Percentiles rank a stretch among this genome's conserved stretches.
Conservation (phyloP, 805 yeast species). For the Pichia ethanolica region DNA sequence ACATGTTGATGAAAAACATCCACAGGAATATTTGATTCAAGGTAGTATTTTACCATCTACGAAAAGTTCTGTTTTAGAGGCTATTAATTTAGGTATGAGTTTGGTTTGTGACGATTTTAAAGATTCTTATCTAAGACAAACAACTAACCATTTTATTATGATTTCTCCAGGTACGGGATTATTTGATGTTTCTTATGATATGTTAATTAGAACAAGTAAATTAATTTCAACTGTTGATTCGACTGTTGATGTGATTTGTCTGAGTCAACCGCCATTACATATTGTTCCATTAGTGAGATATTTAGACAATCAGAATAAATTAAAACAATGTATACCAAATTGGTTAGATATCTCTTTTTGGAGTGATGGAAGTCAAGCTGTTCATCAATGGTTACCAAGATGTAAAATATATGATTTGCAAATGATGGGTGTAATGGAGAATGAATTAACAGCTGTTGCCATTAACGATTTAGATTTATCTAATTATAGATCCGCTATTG, state of each 20-base stretch:
- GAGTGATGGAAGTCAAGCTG: constrained; percentile 45
- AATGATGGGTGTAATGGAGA: constrained; percentile 98
- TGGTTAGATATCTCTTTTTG: constrained; percentile 96
- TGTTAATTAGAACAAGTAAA: constrained; percentile 66
- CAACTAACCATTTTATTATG: constrained; percentile 82
- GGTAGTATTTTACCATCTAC: constrained; percentile 77
- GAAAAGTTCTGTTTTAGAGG: constrained; percentile 84
- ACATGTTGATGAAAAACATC: constrained; percentile 27
- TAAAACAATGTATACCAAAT: constrained; percentile 77
- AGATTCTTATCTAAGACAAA: constrained; percentile 81
- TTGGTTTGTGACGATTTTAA: constrained; percentile 68
- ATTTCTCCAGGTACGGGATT: constrained; percentile 91
- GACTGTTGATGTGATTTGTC: constrained; percentile 81
- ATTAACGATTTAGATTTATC: constrained; percentile 48
- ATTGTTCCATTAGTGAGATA: constrained; percentile 84
- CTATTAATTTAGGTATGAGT: constrained; percentile 76
- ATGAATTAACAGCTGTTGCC: constrained; percentile 65
- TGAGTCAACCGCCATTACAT: constrained; percentile 88
- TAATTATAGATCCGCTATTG: constrained; percentile 34
- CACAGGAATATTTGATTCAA: constrained; percentile 34
- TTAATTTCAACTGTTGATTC: constrained; percentile 72
- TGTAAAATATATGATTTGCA: constrained; percentile 92
- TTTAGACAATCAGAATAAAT: constrained; percentile 39
- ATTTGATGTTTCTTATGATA: constrained; percentile 81
- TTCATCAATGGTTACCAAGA: constrained; percentile 79